phyloP scores from a whole-genome alignment of 2,329 filamentous ascomycete species.

The Zalaria obscura region DNA sequence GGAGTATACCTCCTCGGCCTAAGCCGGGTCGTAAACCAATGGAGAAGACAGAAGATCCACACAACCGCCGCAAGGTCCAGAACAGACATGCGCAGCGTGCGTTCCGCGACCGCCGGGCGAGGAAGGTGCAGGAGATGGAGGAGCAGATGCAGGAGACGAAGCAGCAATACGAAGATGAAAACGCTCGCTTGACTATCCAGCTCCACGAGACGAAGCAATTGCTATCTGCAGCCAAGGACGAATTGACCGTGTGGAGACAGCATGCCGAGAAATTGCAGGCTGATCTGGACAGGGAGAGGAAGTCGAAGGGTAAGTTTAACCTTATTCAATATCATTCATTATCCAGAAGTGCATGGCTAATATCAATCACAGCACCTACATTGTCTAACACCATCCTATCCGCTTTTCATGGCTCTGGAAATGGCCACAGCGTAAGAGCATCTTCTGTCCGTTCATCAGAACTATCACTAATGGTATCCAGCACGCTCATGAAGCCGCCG shows the following conservation, averaged over 20 bases:
- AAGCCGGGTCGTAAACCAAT: constrained; percentile 73
- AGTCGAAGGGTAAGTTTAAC: too few relatives aligned
- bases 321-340: not conserved
- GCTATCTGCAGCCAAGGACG: too few relatives aligned
- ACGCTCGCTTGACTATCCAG: not conserved
- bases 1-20: constrained; percentile 26
- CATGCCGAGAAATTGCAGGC: too few relatives aligned
- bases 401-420: too few relatives aligned
- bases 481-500: not conserved
- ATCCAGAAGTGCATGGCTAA: not conserved
- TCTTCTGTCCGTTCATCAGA: not conserved
- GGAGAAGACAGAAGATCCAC: constrained; percentile 69
- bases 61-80: constrained; percentile 86
- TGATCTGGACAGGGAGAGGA: too few relatives aligned
- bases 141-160: constrained; percentile 29
- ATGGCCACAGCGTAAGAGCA: not conserved
- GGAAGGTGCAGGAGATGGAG: constrained; percentile 59
- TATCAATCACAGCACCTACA: not conserved
- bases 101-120: constrained; percentile 76
- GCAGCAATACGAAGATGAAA: constrained; percentile 23
- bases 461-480: not conserved
- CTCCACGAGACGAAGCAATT: not conserved
- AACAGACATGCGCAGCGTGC: constrained; percentile 84
- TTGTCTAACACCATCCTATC: not conserved
- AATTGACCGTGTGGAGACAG: too few relatives aligned